phyloP scores from a whole-genome alignment of 345 rosid species.

The Heritiera fomes region DNA sequence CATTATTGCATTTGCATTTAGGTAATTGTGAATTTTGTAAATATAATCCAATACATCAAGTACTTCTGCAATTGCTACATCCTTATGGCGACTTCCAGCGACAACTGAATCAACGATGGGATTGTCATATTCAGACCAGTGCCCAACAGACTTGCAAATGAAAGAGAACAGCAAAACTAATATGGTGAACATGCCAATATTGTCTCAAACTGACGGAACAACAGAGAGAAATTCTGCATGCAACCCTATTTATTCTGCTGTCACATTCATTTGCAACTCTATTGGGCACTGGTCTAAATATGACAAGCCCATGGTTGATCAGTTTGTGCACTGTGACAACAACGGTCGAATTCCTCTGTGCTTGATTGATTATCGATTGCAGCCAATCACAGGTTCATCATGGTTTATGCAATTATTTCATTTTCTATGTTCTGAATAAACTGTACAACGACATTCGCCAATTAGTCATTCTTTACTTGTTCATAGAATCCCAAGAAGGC shows the following conservation, averaged over 20 bases:
- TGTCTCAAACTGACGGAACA: conserved; percentile 32
- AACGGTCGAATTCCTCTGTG: conserved; percentile 37
- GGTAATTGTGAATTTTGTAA: too few species aligned
- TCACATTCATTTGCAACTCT: too few species aligned
- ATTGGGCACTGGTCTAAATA: too few species aligned
- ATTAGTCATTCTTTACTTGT: conserved; percentile 16
- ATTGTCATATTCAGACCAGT: conserved; percentile 25
- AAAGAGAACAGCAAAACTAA: conserved; percentile 1
- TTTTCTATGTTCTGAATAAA: neutral
- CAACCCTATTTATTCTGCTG: too few species aligned
- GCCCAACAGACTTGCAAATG: conserved; percentile 10
- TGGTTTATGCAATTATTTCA: conserved; percentile 10
- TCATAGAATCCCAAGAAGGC: neutral
- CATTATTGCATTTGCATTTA: too few species aligned
- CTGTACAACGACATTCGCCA: neutral
- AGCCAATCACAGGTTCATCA: conserved; percentile 4
- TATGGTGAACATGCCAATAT: conserved; percentile 17
- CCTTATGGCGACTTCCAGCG: conserved; percentile 28
- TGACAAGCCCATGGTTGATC: neutral
- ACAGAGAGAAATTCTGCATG: conserved; percentile 4
- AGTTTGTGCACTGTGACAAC: conserved; percentile 33
- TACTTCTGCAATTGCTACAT: conserved; percentile 14
- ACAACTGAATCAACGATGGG: conserved; percentile 17
- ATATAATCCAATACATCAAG: too few species aligned
- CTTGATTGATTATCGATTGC: conserved; percentile 34